Evolutionary conservation across 805 yeast genomes (phyloP).

Genomic region (Candida nonsorbophila): DNA sequence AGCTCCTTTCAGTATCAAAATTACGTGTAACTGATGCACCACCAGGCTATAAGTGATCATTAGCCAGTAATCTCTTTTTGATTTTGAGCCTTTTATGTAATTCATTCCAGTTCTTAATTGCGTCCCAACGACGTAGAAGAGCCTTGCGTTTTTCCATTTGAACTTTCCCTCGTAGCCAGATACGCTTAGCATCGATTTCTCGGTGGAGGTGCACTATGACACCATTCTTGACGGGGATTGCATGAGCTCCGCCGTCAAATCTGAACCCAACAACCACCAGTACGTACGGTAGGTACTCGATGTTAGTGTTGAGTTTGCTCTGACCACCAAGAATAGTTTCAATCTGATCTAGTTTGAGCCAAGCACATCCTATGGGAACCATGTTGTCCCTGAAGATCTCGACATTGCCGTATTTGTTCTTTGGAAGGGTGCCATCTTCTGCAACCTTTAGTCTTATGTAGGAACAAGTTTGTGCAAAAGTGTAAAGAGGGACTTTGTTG

Average conservation of each 20-base stretch:
- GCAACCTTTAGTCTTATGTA: constrained; percentile 11
- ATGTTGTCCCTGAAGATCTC: constrained; percentile 22
- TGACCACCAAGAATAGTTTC: constrained; percentile 14
- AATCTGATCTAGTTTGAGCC: constrained; percentile 19
- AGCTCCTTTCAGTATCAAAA: constrained; percentile 7
- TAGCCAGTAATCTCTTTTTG: constrained; percentile 5
- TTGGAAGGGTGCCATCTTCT: constrained; percentile 14
- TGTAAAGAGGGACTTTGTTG: constrained; percentile 16
- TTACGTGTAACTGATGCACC: constrained; percentile 23
- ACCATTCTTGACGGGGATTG: constrained; percentile 23
- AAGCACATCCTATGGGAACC: constrained; percentile 25
- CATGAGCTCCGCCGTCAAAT: constrained; percentile 17
- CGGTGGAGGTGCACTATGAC: constrained; percentile 18
- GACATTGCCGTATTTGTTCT: constrained; percentile 25
- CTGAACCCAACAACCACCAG: constrained; percentile 28
- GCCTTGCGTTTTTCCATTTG: constrained; percentile 3
- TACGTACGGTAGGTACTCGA: constrained; percentile 15
- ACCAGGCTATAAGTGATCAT: constrained; percentile 22
- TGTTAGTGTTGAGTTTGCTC: constrained; percentile 2
- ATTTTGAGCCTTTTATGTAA: constrained; percentile 13
- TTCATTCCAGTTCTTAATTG: constrained; percentile 10
- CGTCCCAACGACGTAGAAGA: constrained; percentile 1
- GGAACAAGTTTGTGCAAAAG: constrained; percentile 24
- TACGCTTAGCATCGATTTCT: constrained; percentile 12
- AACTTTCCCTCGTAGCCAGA: constrained; percentile 20